These are phyloP conservation scores for Schwanniomyces vanrijiae DNA, from an alignment of 805 yeast species.

Conservation along the genomic window DNA sequence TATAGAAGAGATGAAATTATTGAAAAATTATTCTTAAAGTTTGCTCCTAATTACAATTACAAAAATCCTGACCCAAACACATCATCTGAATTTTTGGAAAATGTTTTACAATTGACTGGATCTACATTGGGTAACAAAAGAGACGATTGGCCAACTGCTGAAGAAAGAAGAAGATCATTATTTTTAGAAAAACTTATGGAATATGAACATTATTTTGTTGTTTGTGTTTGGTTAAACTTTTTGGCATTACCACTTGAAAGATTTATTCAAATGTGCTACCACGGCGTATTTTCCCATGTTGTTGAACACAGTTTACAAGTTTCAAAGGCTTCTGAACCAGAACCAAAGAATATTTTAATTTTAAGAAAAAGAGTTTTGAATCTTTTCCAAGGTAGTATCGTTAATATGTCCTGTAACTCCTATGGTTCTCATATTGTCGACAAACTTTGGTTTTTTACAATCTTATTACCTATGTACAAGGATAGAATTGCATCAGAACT, in stretches of 20 bases:
- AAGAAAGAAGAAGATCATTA: conserved; percentile 76
- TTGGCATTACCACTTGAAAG: conserved; percentile 60
- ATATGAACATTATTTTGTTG: conserved; percentile 61
- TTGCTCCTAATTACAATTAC: conserved; percentile 39
- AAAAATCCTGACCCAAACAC: conserved; percentile 16
- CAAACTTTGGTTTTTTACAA: conserved; percentile 75
- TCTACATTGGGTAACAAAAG: conserved; percentile 80
- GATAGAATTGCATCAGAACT: conserved; percentile 80
- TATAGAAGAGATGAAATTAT: conserved; percentile 63
- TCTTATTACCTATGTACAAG: conserved; percentile 75
- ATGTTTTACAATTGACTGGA: conserved; percentile 58
- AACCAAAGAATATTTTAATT: conserved; percentile 46
- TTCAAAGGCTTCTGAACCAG: conserved; percentile 25
- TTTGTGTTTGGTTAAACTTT: conserved; percentile 58
- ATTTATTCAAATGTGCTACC: conserved; percentile 72
- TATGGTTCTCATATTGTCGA: conserved; percentile 92
- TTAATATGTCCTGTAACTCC: conserved; percentile 73
- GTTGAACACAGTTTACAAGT: conserved; percentile 63
- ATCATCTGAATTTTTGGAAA: conserved; percentile 59
- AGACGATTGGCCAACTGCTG: conserved; percentile 92
- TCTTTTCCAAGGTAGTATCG: conserved; percentile 51
- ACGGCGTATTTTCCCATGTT: conserved; percentile 89
- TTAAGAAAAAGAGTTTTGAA: conserved; percentile 71
- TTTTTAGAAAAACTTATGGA: conserved; percentile 72
- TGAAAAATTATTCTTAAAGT: conserved; percentile 38